phyloP scores from a whole-genome alignment of 257 asterid species.

The Jacaranda copaia region DNA sequence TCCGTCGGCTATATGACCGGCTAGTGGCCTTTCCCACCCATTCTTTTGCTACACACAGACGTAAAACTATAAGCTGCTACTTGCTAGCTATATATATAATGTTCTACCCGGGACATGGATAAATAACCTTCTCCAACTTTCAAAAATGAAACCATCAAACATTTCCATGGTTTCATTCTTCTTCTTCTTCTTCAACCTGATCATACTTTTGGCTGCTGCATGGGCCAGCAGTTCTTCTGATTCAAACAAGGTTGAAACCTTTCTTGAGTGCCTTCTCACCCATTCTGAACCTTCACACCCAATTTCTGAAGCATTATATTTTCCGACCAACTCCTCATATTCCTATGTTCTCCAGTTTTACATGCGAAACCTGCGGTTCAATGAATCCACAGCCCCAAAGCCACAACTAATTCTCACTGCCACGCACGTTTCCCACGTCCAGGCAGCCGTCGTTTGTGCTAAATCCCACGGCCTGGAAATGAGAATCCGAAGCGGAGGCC shows the following conservation, averaged over 20 bases:
- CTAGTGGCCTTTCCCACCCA: no score
- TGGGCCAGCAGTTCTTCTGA: neutral
- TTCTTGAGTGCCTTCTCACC: slow-evolving; percentile 24
- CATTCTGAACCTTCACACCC: slow-evolving; percentile 33
- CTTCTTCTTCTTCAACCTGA: neutral
- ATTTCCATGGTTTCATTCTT: slow-evolving; percentile 9
- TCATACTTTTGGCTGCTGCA: neutral
- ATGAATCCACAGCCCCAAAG: slow-evolving; percentile 40
- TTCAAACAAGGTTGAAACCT: neutral
- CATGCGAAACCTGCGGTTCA: slow-evolving; percentile 50
- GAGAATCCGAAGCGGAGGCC: slow-evolving; percentile 58
- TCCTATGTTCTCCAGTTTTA: slow-evolving; percentile 41
- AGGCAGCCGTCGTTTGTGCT: slow-evolving; percentile 46
- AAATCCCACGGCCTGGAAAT: slow-evolving; percentile 35
- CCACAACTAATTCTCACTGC: slow-evolving; percentile 54
- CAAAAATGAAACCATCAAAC: slow-evolving; percentile 9
- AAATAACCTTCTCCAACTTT: neutral
- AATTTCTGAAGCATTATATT: slow-evolving; percentile 36
- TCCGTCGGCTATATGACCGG: no score
- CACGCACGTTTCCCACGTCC: slow-evolving; percentile 42
- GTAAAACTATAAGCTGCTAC: no score
- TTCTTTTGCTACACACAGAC: no score
- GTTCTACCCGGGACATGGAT: neutral
- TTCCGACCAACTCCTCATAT: slow-evolving; percentile 38
- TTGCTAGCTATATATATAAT: no score